Conservation (phyloP, 192 early-diverging fungal genomes). For the Gamsiella multidivaricata region DNA sequence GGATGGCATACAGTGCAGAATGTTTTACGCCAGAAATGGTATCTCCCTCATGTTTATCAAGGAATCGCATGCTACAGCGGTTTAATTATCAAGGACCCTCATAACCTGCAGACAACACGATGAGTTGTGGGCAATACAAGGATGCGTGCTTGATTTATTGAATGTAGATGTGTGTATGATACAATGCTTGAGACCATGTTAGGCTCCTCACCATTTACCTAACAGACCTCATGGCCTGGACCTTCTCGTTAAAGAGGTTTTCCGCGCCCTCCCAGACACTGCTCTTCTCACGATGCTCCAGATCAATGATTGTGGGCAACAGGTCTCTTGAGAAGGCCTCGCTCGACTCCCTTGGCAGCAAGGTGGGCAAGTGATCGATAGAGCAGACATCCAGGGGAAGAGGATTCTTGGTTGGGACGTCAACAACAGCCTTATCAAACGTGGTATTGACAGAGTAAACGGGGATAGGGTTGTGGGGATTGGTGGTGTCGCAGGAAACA, state of each 20-base stretch:
- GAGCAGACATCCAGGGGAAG: slow-evolving; percentile 89
- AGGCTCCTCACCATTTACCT: slow-evolving; percentile 1
- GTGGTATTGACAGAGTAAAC: slow-evolving; percentile 93
- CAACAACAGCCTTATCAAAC: slow-evolving; percentile 90
- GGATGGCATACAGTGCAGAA: too few relatives aligned
- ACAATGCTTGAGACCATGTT: too few relatives aligned
- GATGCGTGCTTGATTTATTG: too few relatives aligned
- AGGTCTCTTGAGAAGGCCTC: slow-evolving; percentile 90
- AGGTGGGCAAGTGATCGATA: slow-evolving; percentile 96
- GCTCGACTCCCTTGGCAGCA: slow-evolving; percentile 92
- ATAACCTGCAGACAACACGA: too few relatives aligned
- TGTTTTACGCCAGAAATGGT: too few relatives aligned
- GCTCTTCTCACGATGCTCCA: slow-evolving; percentile 72
- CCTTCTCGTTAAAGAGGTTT: slow-evolving; percentile 85
- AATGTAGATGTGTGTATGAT: too few relatives aligned
- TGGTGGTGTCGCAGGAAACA: slow-evolving; percentile 96
- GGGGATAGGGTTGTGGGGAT: slow-evolving; percentile 97
- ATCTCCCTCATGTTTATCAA: not conserved
- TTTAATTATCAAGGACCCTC: too few relatives aligned
- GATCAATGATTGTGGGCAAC: slow-evolving; percentile 82
- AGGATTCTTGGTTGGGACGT: slow-evolving; percentile 68
- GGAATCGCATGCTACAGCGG: too few relatives aligned
- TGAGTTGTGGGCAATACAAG: too few relatives aligned
- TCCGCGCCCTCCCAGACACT: slow-evolving; percentile 88
- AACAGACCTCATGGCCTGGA: slow-evolving; percentile 26